A percentile compares a stretch with the other conserved stretches of the same genome.
Conservation (phyloP, 2,329 filamentous ascomycete genomes). For the Penicillium sp. region DNA sequence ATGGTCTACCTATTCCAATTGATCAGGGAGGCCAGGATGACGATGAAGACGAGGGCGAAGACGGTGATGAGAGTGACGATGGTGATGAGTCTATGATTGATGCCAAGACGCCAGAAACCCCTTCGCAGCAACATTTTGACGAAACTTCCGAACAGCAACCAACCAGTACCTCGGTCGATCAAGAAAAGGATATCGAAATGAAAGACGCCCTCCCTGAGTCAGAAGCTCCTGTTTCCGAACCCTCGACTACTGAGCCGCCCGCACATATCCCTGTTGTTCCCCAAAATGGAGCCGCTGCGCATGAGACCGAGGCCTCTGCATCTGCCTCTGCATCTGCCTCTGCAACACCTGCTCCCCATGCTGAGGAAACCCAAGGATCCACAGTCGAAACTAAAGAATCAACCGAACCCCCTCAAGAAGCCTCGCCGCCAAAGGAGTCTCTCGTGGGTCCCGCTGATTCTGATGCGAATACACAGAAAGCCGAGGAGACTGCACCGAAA, state of each 20-base stretch:
- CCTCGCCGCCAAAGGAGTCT: background rate
- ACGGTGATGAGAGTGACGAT: constrained; percentile 54
- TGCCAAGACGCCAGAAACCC: constrained; percentile 49
- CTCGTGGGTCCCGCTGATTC: background rate
- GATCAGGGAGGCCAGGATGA: constrained; percentile 51
- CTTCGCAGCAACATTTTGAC: constrained; percentile 34
- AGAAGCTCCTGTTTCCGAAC: constrained; percentile 11
- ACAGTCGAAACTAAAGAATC: background rate
- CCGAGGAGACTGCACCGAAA: constrained; percentile 4
- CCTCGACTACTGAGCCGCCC: background rate
- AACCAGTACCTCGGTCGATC: constrained; percentile 18
- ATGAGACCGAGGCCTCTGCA: constrained; percentile 3
- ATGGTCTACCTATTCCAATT: constrained; percentile 44
- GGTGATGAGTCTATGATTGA: constrained; percentile 54
- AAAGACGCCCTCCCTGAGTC: constrained; percentile 19
- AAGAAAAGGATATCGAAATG: constrained; percentile 26
- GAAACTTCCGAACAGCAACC: constrained; percentile 23
- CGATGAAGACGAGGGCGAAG: constrained; percentile 54
- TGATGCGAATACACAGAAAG: background rate
- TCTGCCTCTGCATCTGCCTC: constrained; percentile 13
- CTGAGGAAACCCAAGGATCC: constrained; percentile 10
- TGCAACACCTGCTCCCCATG: constrained; percentile 6
- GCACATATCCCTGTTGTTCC: constrained; percentile 1
- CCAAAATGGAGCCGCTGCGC: constrained; percentile 3
- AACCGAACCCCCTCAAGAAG: background rate